Evolutionary conservation across 2,329 filamentous ascomycete species (phyloP).

Genomic region (Rutstroemia sp.): DNA sequence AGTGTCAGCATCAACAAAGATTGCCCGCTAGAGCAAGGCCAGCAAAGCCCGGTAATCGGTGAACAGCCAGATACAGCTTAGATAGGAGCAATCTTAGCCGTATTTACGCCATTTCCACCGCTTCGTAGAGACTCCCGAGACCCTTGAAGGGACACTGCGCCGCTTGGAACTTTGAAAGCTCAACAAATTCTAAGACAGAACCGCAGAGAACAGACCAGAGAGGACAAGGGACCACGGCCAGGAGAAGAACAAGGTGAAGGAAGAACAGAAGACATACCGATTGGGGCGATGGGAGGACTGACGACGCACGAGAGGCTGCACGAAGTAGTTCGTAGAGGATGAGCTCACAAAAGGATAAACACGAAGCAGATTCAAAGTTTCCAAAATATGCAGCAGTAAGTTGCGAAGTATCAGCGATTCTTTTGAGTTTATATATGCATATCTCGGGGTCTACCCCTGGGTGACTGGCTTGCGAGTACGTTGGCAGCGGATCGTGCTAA

Average conservation of each 20-base stretch:
- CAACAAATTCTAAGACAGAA: background rate
- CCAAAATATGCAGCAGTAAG: no score
- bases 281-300: no score
- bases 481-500: background rate
- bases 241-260: background rate
- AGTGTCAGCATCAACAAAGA: background rate
- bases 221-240: no score
- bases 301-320: no score
- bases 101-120: background rate
- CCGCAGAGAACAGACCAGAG: background rate
- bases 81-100: background rate
- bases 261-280: background rate
- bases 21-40: background rate
- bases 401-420: no score
- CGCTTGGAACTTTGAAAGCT: background rate
- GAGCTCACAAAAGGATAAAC: no score
- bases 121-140: background rate
- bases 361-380: background rate
- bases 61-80: background rate
- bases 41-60: constrained; percentile 4
- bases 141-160: background rate
- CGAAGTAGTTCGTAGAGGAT: no score
- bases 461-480: no score
- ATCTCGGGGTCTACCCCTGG: no score
- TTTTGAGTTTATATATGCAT: no score